phyloP scores from a whole-genome alignment of 768 basidiomycete species.

The Russula virescens region DNA sequence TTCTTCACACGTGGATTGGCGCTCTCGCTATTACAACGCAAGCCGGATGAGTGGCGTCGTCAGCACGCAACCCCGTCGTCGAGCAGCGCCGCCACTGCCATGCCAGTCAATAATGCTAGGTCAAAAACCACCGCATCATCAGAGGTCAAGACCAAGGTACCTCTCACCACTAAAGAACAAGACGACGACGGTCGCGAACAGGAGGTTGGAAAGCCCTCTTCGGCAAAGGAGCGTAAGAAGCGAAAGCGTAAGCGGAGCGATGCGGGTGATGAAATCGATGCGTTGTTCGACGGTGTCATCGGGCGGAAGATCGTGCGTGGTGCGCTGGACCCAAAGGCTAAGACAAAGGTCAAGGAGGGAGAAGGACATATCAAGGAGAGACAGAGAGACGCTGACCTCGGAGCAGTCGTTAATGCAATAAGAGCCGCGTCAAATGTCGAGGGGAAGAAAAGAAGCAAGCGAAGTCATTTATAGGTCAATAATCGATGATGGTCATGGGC shows the following conservation, averaged over 20 bases:
- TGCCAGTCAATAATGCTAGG: not conserved
- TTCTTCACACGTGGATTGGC: slow-evolving; percentile 79
- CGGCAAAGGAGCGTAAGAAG: slow-evolving; percentile 30
- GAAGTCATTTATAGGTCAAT: not conserved
- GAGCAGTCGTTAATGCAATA: slow-evolving; percentile 55
- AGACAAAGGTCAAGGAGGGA: not conserved
- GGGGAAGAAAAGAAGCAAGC: slow-evolving; percentile 34
- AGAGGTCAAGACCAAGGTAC: no score
- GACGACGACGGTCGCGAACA: not conserved
- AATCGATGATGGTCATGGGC: not conserved
- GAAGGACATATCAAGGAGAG: not conserved
- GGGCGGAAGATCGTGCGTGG: slow-evolving; percentile 57
- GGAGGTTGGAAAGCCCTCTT: not conserved
- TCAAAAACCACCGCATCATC: not conserved
- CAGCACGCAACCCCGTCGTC: slow-evolving; percentile 43
- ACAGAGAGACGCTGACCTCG: slow-evolving; percentile 33
- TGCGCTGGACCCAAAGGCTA: slow-evolving; percentile 33
- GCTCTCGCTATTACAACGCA: slow-evolving; percentile 67
- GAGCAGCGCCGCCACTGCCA: not conserved
- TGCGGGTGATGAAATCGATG: slow-evolving; percentile 67
- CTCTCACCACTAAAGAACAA: not conserved
- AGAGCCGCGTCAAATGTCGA: slow-evolving; percentile 49
- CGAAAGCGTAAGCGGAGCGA: slow-evolving; percentile 49
- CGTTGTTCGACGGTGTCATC: slow-evolving; percentile 52
- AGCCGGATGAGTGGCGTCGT: slow-evolving; percentile 80